Evolutionary conservation across 2,329 filamentous ascomycete genomes (phyloP).

Genomic region (Meredithiella fracta): DNA sequence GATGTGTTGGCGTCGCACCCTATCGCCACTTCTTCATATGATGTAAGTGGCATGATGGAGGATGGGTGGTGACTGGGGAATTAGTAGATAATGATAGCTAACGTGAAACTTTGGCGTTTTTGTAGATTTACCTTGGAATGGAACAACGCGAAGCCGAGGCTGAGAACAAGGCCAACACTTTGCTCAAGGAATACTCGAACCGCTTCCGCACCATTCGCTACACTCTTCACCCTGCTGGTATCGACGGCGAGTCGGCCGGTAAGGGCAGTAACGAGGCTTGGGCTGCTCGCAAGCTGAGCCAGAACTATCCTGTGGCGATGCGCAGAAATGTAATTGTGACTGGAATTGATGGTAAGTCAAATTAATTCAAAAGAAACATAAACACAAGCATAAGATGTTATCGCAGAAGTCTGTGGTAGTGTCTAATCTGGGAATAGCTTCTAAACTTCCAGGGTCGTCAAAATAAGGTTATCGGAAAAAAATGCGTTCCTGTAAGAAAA

Average conservation of each 20-base stretch:
- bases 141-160: conserved; percentile 48
- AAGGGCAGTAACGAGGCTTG: conserved; percentile 62
- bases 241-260: conserved; percentile 52
- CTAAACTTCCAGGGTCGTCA: neutral
- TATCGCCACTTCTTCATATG: conserved; percentile 46
- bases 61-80: neutral
- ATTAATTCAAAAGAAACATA: neutral
- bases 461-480: conserved; percentile 4
- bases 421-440: neutral
- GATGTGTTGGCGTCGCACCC: conserved; percentile 52
- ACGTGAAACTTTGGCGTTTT: neutral
- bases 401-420: no score
- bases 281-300: conserved; percentile 49
- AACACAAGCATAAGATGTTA: neutral
- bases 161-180: conserved; percentile 42
- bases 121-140: conserved; percentile 55
- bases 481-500: neutral
- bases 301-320: conserved; percentile 36
- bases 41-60: conserved; percentile 35
- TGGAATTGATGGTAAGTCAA: conserved; percentile 50
- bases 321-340: conserved; percentile 51
- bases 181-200: conserved; percentile 46
- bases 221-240: conserved; percentile 48
- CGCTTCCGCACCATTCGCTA: conserved; percentile 51
- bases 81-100: no score